Base-by-base conservation (phyloP, 441 rosid genomes). In the Populus hybrid region DNA sequence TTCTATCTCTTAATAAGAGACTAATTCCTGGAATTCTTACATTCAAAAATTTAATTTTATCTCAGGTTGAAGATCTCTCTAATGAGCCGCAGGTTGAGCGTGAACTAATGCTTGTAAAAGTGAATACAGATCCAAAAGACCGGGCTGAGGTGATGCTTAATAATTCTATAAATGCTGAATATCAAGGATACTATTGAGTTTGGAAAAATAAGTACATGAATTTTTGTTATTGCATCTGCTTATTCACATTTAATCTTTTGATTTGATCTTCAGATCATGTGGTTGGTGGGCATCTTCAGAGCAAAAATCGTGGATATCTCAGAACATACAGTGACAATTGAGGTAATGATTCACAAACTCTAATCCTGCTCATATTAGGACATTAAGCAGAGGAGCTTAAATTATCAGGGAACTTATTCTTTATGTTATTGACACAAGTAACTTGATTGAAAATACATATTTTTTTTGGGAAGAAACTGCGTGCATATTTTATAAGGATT, bases 61-160 rank as follows among this genome's bases (percentile, higher is more conserved):
- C 56, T 14, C 82, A 92, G 98, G 99, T 93, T 80, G 93, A 93
- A 80, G 99, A 95, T 84, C 80, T 95, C 75, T 95, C 99, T 21
- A 90, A 70, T 80, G 97, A 93, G 86, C 93, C 99, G 26, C 99
- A 93, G 82, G 98, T 95, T 24, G 99, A 95, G 85, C 93, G 99
- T 53, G 99, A 95, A 77, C 84, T 95, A 64, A 92, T 95, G 98
- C 94, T 94, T 66, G 80, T 92, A 72, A 94, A 94, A 86, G 90
- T 94, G 78, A 80, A 87, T 70, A 91, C 88, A 9, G 87, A 88
- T 76, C 92, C 93, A 56, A 81, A 80, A 71, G 67, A 80, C 66
- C 91, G 94, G 35, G 84, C 92, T 73, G 98, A 94, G 95, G 98
- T 93, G 83, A 56, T 68, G 64, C 61, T 28, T 36, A 6, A 26